A percentile compares a stretch with the other conserved stretches of the same genome.
Evolutionary conservation across 108 stramenopile genomes (phyloP).

Genomic region (Skeletonema marinoi): DNA sequence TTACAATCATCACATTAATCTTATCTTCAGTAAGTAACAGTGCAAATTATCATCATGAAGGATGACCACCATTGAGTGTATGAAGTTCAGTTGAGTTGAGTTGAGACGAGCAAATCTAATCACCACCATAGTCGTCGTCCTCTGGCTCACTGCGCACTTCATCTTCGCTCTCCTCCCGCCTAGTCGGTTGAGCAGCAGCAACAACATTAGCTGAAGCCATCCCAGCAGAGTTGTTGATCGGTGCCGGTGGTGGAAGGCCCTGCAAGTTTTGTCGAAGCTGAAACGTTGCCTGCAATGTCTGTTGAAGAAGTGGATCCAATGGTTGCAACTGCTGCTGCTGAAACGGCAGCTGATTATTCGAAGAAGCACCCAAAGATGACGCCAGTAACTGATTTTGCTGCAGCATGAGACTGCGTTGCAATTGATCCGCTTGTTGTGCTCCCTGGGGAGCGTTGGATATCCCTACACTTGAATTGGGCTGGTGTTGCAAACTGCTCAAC

Average conservation of each 20-base stretch:
- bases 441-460: background rate
- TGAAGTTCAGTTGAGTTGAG: too few relatives aligned
- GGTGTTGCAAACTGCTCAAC: background rate
- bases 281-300: background rate
- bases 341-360: background rate
- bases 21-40: too few relatives aligned
- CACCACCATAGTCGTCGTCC: too few relatives aligned
- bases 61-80: too few relatives aligned
- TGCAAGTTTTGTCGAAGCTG: background rate
- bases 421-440: background rate
- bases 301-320: background rate
- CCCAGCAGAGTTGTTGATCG: background rate
- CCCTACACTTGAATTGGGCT: background rate
- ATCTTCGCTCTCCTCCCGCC: too few relatives aligned
- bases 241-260: background rate
- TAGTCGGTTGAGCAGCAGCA: too few relatives aligned
- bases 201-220: background rate
- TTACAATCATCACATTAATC: too few relatives aligned
- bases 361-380: background rate
- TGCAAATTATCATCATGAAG: too few relatives aligned
- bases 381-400: background rate
- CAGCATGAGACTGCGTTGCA: background rate
- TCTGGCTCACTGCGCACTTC: too few relatives aligned
- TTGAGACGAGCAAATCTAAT: too few relatives aligned
- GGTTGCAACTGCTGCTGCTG: background rate